These are phyloP conservation scores for Telfairia occidentalis DNA, from an alignment of 331 rosid genomes.

Conservation along the genomic window DNA sequence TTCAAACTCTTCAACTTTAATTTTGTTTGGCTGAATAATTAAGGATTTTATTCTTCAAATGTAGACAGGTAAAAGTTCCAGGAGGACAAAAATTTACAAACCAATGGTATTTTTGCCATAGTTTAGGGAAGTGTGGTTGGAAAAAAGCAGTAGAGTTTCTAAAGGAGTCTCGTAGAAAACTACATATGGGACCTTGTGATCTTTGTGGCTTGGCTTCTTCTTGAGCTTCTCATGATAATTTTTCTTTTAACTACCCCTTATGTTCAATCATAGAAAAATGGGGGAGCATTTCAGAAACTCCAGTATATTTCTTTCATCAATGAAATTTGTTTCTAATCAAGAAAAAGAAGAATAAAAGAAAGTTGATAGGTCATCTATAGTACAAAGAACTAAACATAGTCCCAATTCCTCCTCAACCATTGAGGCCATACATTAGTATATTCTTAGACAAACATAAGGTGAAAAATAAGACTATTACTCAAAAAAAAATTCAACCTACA, in stretches of 20 bases:
- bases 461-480: background rate
- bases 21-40: background rate
- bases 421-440: background rate
- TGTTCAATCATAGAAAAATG: background rate
- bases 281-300: background rate
- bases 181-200: background rate
- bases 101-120: background rate
- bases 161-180: background rate
- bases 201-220: background rate
- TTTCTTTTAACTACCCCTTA: background rate
- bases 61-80: background rate
- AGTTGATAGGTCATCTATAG: background rate
- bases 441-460: background rate
- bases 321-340: background rate
- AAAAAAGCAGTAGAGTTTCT: background rate
- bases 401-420: background rate
- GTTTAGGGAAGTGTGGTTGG: background rate
- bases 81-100: background rate
- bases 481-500: background rate
- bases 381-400: background rate
- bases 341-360: background rate
- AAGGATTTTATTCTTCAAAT: background rate
- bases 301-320: background rate
- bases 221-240: background rate
- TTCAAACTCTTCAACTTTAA: background rate